Evolutionary conservation across 1,139 yeast genomes (phyloP), one percentile per base, ranked within the genome.

Genomic region (Scheffersomyces illinoinensis): DNA sequence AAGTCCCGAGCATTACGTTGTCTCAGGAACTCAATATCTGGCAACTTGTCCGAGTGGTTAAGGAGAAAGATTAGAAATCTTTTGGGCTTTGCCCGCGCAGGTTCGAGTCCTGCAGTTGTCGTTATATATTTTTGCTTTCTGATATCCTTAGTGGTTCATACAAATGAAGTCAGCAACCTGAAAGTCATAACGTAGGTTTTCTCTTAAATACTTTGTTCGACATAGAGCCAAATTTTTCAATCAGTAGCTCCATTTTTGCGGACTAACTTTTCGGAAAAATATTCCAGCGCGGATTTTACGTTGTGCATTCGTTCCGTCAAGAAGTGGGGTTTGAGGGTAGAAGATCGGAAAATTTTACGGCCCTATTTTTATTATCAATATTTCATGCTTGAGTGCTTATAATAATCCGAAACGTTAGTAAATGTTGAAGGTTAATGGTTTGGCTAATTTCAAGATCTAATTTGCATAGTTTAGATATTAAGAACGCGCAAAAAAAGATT

Each of bases 81-180:
- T 71, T 76, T 78, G 83, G 82, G 83, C 77, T 77, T 71, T 75
- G 81, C 82, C 82, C 82, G 78, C 84, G 83, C 82, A 78, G 83
- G 84, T 79, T 79, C 84, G 83, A 79, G 75, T 79, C 84, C 83
- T 79, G 83, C 81, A 72, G 75, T 71, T 71, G 76, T 72, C 76
- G 76, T 55, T 62, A 62, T 61, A 21, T 21, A 2, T 33, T 33
- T 33, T 33, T 33, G 43, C 17, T 33, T 33, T 33, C 14, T 33
- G 43, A 33, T 33, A 33, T 33, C 43, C 33, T 24, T 24, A 24
- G 6, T 33, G 8, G 43, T 33, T 33, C 17, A 33, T 5, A 14
- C 4, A 33, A 1, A 17, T 33, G 43, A 33, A 14, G 43, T 33
- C 10, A 14, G 43, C 4, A 33, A 14, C 12, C 10, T 33, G 43